Evolutionary conservation across 495 filamentous ascomycete genomes (phyloP), one percentile per base, ranked within the genome.

Genomic region (Daldinia concentrica): DNA sequence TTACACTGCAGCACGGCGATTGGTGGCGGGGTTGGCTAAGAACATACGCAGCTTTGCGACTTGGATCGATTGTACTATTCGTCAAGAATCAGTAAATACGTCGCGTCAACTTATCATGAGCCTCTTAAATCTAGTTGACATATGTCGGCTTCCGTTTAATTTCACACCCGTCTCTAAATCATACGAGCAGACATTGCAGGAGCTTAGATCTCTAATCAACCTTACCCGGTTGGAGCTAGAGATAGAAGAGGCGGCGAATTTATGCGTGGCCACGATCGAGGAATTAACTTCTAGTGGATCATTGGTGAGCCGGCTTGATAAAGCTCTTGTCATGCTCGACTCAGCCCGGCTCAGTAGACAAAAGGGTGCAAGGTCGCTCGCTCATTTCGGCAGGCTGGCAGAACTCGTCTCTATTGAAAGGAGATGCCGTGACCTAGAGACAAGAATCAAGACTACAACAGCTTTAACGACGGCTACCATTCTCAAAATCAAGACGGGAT

Each of bases 1-100:
- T 59, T 69, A 60, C 30, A 27, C 41, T 4, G 77, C 73, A 8
- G 76, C 69, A 24, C 74, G 74, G 29, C 50, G 74, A 22, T 43
- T 82, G 3, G 54, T 80, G 12, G 66, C 39, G 6, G 79, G 79
- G 0, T 68, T 81, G 17, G 56, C 71, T 37, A 62, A 74, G 14
- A 74, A 81, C 41, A 54, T 78, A 27, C 39, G 32, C 0, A 32
- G 32, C 57, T 64, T 74, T 51, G 45, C 36, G 39, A 37, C 2
- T 12, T 7, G 68, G 27, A 27, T 70, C 59, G 7, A 37, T 45
- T 51, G 19, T 30, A 59, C 57, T 15, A 30, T 74, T 36, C 57
- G 24, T 7, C 51, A 66, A 55, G 57, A 74, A 9, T 30, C 74
- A 14, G 48, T 36, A 45, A 19, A 30, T 6, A 62, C 68, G 15